Evolutionary conservation across 192 early-diverging fungal genomes (phyloP).

Genomic region (Diversispora epigaea): DNA sequence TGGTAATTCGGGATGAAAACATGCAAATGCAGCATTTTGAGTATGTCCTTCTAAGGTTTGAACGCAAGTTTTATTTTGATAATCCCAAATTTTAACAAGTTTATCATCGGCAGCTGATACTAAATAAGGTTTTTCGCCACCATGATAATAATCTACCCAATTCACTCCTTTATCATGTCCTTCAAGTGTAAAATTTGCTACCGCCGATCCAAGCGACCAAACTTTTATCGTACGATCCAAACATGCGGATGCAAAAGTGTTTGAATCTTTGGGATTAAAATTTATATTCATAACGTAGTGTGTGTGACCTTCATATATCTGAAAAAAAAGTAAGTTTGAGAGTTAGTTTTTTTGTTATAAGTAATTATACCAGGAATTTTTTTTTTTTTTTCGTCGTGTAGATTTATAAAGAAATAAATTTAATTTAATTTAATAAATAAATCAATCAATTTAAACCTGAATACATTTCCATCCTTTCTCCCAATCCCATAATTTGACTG

Average conservation of each 20-base stretch:
- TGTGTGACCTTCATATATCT: slow-evolving; percentile 96
- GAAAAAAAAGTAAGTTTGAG: neutral
- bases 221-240: slow-evolving; percentile 97
- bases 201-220: slow-evolving; percentile 90
- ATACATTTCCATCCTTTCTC: slow-evolving; percentile 97
- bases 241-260: slow-evolving; percentile 97
- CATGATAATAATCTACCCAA: slow-evolving; percentile 97
- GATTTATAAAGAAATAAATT: neutral
- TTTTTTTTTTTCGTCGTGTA: neutral
- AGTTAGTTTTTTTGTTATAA: too few relatives aligned
- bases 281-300: slow-evolving; percentile 97
- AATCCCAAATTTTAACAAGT: slow-evolving; percentile 96
- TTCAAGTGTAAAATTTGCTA: slow-evolving; percentile 95
- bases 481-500: slow-evolving; percentile 99
- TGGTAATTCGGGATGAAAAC: slow-evolving; percentile 94
- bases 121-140: slow-evolving; percentile 96
- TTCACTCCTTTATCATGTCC: slow-evolving; percentile 99
- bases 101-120: slow-evolving; percentile 95
- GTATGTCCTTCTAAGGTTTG: slow-evolving; percentile 98
- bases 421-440: neutral
- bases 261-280: slow-evolving; percentile 99
- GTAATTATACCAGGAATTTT: too few relatives aligned
- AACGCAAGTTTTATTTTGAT: slow-evolving; percentile 99
- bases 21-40: slow-evolving; percentile 87
- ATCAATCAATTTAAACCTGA: slow-evolving; percentile 54